Percentiles rank a stretch among this genome's conserved stretches.
These are phyloP conservation scores for Volvariella volvacea DNA, from an alignment of 1,284 basidiomycete species.

Conservation along the genomic window DNA sequence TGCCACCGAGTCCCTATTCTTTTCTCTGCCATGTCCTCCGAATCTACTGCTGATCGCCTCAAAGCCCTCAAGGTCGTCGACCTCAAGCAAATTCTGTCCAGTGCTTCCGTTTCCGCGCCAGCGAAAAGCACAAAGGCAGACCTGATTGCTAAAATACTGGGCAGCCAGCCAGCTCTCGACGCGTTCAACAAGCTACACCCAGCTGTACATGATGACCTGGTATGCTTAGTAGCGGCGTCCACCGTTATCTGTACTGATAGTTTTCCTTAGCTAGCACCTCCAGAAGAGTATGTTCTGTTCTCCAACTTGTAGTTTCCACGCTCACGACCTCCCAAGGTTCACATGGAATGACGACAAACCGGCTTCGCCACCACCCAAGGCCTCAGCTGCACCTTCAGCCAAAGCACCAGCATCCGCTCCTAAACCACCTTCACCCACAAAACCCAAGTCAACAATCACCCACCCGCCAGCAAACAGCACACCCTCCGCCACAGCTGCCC, in stretches of 20 bases:
- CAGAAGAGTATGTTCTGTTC: slow-evolving; percentile 34
- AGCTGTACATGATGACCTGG: too few species aligned
- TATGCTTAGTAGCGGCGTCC: too few species aligned
- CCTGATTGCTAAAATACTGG: slow-evolving; percentile 56
- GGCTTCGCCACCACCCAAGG: not conserved
- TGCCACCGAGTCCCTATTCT: slow-evolving; percentile 7
- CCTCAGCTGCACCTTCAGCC: not conserved
- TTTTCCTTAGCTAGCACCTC: slow-evolving; percentile 27
- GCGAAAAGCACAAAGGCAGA: slow-evolving; percentile 60
- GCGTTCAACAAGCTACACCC: slow-evolving; percentile 33
- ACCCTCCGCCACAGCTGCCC: slow-evolving; percentile 7
- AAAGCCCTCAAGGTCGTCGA: slow-evolving; percentile 66
- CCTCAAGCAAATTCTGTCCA: slow-evolving; percentile 54
- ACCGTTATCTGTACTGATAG: slow-evolving; percentile 12
- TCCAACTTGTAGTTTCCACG: not conserved
- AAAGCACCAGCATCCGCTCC: slow-evolving; percentile 12
- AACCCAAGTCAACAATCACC: slow-evolving; percentile 1
- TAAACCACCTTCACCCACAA: slow-evolving; percentile 10
- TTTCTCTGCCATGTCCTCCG: slow-evolving; percentile 20
- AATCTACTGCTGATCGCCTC: slow-evolving; percentile 1
- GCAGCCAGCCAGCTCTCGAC: slow-evolving; percentile 40
- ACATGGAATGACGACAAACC: not conserved
- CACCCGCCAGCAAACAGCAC: not conserved
- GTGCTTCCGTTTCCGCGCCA: slow-evolving; percentile 39
- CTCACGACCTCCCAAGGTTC: not conserved